Base-by-base conservation (phyloP, 257 asterid genomes). In the Solanum piurae region DNA sequence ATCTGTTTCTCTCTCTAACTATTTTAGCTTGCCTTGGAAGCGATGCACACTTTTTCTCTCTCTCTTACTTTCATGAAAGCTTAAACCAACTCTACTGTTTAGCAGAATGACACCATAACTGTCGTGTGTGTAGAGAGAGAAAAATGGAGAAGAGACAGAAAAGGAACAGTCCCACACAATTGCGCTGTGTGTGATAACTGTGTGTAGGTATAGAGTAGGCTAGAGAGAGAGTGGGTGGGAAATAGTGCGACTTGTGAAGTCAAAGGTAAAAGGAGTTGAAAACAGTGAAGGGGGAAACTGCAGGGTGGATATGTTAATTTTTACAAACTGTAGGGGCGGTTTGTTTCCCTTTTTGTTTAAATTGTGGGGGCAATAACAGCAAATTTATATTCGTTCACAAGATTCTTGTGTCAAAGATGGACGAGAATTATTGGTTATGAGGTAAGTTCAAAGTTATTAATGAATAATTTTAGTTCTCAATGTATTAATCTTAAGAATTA, bases 11-110 rank as follows among this genome's bases (percentile, higher is more conserved):
- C 62, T 49, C 66, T 88, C 88, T 55, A 89, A 91, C 89, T 31
- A 68, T 16, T 40, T 27, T 64, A 66, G 92, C 95, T 94, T 94
- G 92, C 92, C 93, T 93, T 91, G 92, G 93, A 95, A 95, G 98
- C 88, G 94, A 92, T 89, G 95, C 94, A 88, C 88, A 86, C 29
- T 52, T 34, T 87, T 72, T 42, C 9, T 23, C 83, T 64, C 64
- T 55, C 64, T 55, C 64, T 55, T 6, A 18, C 71, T 79, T 86
- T 55, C 85, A 69, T 86, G 73, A 58, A 55, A 76, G 52, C 80
- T 37, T 46, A 71, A 83, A 29, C 83, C 75, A n/a, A 88, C 58
- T 38, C 62, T 33, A 83, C 27, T 33, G 7, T 20, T 27, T 87
- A 66, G 60, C 83, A 86, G n/a, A 83, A 86, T 34, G 77, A 69